Percentiles rank a stretch among this genome's conserved stretches.
These are phyloP conservation scores for Lachnellula suecica DNA, from an alignment of 2,329 filamentous ascomycete genomes.

Conservation along the genomic window DNA sequence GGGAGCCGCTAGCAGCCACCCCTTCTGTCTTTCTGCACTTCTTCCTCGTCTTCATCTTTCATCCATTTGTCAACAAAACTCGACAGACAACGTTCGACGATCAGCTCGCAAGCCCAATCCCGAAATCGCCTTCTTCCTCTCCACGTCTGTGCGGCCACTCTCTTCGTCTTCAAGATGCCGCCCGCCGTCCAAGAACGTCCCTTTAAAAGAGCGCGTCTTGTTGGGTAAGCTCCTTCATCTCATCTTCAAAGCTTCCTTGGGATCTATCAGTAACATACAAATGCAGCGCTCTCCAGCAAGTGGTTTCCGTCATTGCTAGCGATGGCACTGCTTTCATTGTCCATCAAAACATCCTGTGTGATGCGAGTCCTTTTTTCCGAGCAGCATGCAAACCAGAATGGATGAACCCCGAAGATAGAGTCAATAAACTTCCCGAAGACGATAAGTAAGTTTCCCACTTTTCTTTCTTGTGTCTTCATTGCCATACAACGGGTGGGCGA, in stretches of 20 bases:
- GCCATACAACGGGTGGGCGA: background rate
- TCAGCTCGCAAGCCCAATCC: no score
- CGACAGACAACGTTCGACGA: no score
- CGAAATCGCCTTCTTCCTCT: no score
- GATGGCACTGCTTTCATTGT: background rate
- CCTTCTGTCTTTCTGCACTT: no score
- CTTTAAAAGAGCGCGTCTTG: background rate
- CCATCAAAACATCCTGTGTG: conserved; percentile 15
- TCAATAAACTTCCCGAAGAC: conserved; percentile 7
- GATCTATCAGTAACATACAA: background rate
- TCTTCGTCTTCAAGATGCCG: background rate
- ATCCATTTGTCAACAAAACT: no score
- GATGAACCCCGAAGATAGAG: background rate
- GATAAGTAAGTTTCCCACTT: background rate
- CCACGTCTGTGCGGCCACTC: no score
- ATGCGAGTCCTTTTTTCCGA: conserved; percentile 11
- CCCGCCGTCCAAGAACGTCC: background rate
- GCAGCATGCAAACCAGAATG: conserved; percentile 12
- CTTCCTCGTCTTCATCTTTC: no score
- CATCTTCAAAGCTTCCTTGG: background rate
- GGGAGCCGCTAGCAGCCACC: no score
- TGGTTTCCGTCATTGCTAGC: no score
- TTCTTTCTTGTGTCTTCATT: no score
- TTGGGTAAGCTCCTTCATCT: background rate
- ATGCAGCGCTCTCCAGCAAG: background rate